These are phyloP conservation scores for Monascus ruber DNA, from an alignment of 2,329 filamentous ascomycete species.

Conservation along the genomic window DNA sequence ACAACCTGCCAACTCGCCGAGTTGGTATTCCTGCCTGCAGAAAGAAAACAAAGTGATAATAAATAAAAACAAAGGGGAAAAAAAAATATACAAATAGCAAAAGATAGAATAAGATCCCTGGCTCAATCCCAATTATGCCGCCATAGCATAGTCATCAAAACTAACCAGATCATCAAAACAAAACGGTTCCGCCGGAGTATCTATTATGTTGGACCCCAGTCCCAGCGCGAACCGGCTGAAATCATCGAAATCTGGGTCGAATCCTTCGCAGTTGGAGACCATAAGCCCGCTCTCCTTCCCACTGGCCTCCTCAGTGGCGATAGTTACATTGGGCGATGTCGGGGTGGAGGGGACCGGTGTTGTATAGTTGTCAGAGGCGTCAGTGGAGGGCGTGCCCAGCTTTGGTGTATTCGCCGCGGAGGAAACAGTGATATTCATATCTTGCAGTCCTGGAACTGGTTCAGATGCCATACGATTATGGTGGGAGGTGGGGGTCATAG, in stretches of 20 bases:
- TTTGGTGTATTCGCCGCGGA: no score
- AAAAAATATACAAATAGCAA: slow-evolving; percentile 10
- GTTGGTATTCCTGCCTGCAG: no score
- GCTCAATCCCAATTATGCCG: slow-evolving; percentile 4
- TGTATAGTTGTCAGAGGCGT: no score
- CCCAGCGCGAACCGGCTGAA: slow-evolving; percentile 22
- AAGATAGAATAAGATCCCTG: slow-evolving; percentile 3
- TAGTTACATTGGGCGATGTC: not conserved
- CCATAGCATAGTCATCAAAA: slow-evolving; percentile 20
- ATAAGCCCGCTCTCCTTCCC: slow-evolving; percentile 10
- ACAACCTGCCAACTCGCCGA: no score
- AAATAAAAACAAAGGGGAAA: slow-evolving; percentile 2
- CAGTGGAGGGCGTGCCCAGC: no score
- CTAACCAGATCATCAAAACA: slow-evolving; percentile 22
- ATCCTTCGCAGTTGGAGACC: slow-evolving; percentile 13
- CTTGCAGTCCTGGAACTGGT: no score
- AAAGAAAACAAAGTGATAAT: slow-evolving; percentile 2
- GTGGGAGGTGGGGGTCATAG: slow-evolving; percentile 3
- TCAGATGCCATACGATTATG: slow-evolving; percentile 1
- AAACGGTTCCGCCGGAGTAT: slow-evolving; percentile 11
- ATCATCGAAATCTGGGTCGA: slow-evolving; percentile 21
- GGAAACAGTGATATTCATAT: no score
- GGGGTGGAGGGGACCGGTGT: not conserved
- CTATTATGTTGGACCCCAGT: slow-evolving; percentile 10
- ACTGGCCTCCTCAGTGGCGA: not conserved